Base-by-base conservation (phyloP, 495 filamentous ascomycete genomes). In the Penicillium taxi region DNA sequence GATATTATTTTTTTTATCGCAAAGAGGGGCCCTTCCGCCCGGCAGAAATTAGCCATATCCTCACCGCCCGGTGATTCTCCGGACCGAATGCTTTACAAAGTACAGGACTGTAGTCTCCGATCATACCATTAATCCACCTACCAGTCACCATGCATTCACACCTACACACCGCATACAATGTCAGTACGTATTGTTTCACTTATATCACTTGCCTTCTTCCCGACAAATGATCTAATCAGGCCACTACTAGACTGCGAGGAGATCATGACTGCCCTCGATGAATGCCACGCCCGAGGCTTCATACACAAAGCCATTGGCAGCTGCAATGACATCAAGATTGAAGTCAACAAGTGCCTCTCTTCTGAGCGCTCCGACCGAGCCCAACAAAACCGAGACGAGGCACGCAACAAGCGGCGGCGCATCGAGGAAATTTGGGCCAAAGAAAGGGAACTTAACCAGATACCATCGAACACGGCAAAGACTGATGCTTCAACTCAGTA, bases 231-330 rank as follows among this genome's bases (percentile, higher is more conserved):
- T 34, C 24, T 12, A 19, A 34, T 12, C n/a, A n/a, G 23, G 37
- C 25, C 23, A 32, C 12, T 21, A 21, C 31, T 47, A 98, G 93
- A 78, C 42, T 98, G 91, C 73, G 84, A 88, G 62, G 87, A 88
- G 45, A 74, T 96, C 50, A 95, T 96, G 82, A 76, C 63, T 13
- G 81, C 84, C 32, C 82, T 98, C 40, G 91, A 96, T 37, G 87
- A 94, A 69, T 98, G 91, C 66, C 91, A 98, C 58, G 88, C 86
- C 9, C 73, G 74, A 26, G 90, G 90, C 18, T 96, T 96, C 67
- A 55, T 96, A 6, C 84, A 80, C 72, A 94, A 91, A 58, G 75
- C 82, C 2, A 62, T 84, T 26, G 91, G 91, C 27, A 86, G 81
- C 70, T 98, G 91, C 78, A 96, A 84, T 53, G 73, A 80, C 21